Base-by-base conservation (phyloP, 1,139 yeast genomes). In the Sugiyamaella grinbergsii region DNA sequence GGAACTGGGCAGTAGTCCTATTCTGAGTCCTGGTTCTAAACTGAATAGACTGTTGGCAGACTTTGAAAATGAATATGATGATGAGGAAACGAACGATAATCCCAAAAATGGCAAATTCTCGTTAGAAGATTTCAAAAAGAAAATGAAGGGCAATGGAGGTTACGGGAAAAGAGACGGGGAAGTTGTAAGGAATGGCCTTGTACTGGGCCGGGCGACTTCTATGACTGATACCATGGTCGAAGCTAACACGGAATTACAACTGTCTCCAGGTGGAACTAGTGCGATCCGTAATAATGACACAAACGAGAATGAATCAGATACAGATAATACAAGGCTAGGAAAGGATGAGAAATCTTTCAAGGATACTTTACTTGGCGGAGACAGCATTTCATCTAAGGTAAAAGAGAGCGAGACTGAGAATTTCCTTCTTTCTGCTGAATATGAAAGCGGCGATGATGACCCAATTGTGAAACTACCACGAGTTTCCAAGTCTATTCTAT, bases 51-150 rank as follows among this genome's bases (percentile, higher is more conserved):
- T 43, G 3, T 19, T 43, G 20, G 41, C 41, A 10, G 47, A 43
- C 19, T 43, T 43, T 23, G 47, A 43, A 11, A 26, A 43, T 36
- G 47, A 43, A 24, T 28, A 34, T 11, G 29, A 36, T n/a, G n/a
- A n/a, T n/a, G n/a, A n/a, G n/a, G n/a, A n/a, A n/a, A n/a, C n/a
- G n/a, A n/a, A n/a, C n/a, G n/a, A n/a, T n/a, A n/a, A n/a, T n/a
- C n/a, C n/a, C n/a, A n/a, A 15, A 7, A 16, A 13, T 15, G 34
- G n/a, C 15, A 41, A 11, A 11, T 43, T 43, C n/a, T 34, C 40
- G 10, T 26, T 43, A 29, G 42, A 24, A 3, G 47, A 43, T 13
- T 43, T 43, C 36, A 43, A 28, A 24, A 43, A 33, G 34, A 43
- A 36, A 11, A 18, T 43, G 47, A 43, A 15, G n/a, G 20, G 20